Evolutionary conservation across 164 flowering plant species (phyloP), one percentile per base, ranked within the genome.

Genomic region (Dillenia turbinata): DNA sequence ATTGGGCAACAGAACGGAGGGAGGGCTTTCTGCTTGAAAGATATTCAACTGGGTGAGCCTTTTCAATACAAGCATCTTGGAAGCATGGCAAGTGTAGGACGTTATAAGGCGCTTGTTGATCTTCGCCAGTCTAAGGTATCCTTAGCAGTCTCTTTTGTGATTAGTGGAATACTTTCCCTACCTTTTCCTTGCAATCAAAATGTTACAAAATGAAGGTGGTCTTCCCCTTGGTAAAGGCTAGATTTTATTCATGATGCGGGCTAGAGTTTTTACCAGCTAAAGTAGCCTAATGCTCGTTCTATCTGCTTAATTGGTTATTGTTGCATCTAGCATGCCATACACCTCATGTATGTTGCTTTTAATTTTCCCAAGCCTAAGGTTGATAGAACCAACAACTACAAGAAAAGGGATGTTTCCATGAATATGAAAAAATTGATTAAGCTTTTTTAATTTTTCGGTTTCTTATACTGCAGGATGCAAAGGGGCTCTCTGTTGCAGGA

Each of bases 21-120:
- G 47, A 84, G 81, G 75, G 97, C 96, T 13, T 71, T 49, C 43
- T 49, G 64, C 5, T 77, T 80, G 3, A 85, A 76, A 73, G 79
- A 69, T 64, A 70, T 83, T 17, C 47, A 73, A 57, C 51, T 85
- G 0, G 97, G 96, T 12, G 92, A 87, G 11, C 92, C 92, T 49
- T 91, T 91, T 69, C 86, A 84, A 9, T 89, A 91, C 78, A 84
- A 69, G 62, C 97, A 91, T 67, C 81, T 89, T 3, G 97, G 94
- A 55, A 85, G 93, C 83, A 89, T 89, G 96, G 97, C 96, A 46
- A 69, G 96, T 11, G 94, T 88, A 0, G 96, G 94, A 9, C 75
- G 87, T 8, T 90, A 85, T 64, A 90, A 90, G 73, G 95, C 97
- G 5, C 72, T 90, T 48, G 97, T 90, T 7, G 97, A 88, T 76